Evolutionary conservation across 176 grass and related monocot genomes (phyloP).

Genomic region (Avena atlantica): DNA sequence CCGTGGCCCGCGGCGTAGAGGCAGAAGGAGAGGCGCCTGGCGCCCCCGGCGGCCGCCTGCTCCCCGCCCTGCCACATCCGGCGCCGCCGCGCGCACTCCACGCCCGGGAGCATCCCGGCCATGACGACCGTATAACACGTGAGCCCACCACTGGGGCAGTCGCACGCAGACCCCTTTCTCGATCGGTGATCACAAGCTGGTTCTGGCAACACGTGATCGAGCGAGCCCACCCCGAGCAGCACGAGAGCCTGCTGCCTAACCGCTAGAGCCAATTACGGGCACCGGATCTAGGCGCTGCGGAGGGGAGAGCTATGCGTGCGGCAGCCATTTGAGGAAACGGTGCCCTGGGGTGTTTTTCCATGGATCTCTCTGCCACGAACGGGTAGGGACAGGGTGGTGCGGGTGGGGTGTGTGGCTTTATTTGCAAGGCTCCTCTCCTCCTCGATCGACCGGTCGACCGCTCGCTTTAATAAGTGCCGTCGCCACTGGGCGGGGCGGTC

Average conservation of each 20-base stretch:
- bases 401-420: neutral
- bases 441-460: too few species aligned
- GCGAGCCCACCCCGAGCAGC: neutral
- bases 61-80: constrained; percentile 49
- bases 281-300: constrained; percentile 2
- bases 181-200: neutral
- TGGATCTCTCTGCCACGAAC: neutral
- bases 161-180: too few species aligned
- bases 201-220: neutral
- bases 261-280: neutral
- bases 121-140: constrained; percentile 36
- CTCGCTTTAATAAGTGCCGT: constrained; percentile 7
- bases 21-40: constrained; percentile 60
- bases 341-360: neutral
- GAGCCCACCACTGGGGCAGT: too few species aligned
- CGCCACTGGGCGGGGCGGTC: neutral
- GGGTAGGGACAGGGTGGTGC: neutral
- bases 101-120: constrained; percentile 88
- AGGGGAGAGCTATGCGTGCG: neutral
- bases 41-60: neutral
- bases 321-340: constrained; percentile 33
- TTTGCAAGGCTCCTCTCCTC: constrained; percentile 11
- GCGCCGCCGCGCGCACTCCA: constrained; percentile 73
- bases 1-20: constrained; percentile 50
- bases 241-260: neutral